phyloP scores from a whole-genome alignment of 2,329 filamentous ascomycete genomes.

The Elsinoe batatas region DNA sequence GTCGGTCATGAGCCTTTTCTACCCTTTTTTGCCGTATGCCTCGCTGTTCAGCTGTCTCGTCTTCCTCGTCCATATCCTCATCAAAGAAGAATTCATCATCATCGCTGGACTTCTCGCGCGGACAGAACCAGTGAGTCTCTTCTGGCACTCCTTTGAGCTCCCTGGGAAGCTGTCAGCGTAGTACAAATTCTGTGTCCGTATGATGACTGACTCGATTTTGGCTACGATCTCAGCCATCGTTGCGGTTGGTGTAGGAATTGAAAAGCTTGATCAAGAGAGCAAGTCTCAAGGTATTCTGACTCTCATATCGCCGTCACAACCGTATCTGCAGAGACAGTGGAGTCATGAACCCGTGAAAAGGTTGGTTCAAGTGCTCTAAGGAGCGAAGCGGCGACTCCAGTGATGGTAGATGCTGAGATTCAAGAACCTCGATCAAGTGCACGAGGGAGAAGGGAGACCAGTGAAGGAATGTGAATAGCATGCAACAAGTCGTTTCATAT shows the following conservation, averaged over 20 bases:
- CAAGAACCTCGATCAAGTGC: too few species aligned
- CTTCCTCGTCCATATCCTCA: conserved; percentile 34
- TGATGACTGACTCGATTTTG: conserved; percentile 13
- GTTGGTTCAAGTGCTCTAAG: too few species aligned
- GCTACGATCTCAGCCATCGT: conserved; percentile 15
- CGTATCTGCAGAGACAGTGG: too few species aligned
- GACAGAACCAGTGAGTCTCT: conserved; percentile 41
- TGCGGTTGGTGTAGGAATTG: not conserved
- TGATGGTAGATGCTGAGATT: too few species aligned
- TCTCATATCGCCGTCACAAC: too few species aligned
- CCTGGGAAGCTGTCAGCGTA: conserved; percentile 18
- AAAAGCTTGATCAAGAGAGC: not conserved
- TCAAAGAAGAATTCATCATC: conserved; percentile 32
- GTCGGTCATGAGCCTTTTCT: conserved; percentile 31
- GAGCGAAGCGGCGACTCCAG: too few species aligned
- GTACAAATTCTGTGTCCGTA: not conserved
- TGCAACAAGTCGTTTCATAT: too few species aligned
- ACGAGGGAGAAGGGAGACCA: too few species aligned
- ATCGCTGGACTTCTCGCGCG: conserved; percentile 29
- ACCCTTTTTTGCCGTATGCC: conserved; percentile 24
- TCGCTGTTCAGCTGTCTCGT: conserved; percentile 23
- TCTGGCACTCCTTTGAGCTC: conserved; percentile 30
- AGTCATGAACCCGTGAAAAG: too few species aligned
- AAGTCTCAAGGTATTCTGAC: too few species aligned
- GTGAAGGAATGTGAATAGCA: too few species aligned